Evolutionary conservation across 176 grass and related monocot species (phyloP), one percentile per base, ranked within the genome.

Genomic region (Bothriochloa decipiens): DNA sequence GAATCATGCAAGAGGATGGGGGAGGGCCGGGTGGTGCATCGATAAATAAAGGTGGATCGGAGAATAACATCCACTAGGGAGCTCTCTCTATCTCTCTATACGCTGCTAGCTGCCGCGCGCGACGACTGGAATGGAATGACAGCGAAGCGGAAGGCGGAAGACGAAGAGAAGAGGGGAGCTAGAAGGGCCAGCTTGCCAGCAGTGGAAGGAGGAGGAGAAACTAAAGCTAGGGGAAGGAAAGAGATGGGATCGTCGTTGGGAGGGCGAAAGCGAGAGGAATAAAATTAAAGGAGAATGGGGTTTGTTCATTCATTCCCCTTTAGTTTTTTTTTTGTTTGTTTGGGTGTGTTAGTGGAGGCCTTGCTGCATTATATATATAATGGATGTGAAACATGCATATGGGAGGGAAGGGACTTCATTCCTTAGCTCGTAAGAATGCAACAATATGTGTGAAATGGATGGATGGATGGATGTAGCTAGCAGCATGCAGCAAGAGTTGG

Each of bases 31-130:
- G 16, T 1, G 8, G 32, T 41, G 77, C 68, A 79, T 84, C 42
- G 84, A 69, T 57, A 83, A 82, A n/a, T 57, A 88, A 89, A 89
- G 87, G 72, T 69, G 83, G 78, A 9, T n/a, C 42, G 76, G 87
- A 87, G 89, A 94, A 94, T 89, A 81, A 79, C 72, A 86, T 84
- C 92, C 87, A 89, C 88, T 85, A 82, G 81, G 76, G 72, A 53
- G 17, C 53, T 57, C 50, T 55, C 50, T 20, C 50, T 52, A 36
- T 74, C 47, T 77, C 25, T 79, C 58, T 42, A 2, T 33, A 70
- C 10, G 37, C 37, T 11, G 67, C 65, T 46, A 46, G 45, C 46
- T 49, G 46, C 46, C 46, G 46, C 46, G 13, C 42, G 27, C 16
- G 29, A 20, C 53, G 58, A 29, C 65, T 79, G 78, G 64, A 76